Base-by-base conservation (phyloP, 768 basidiomycete species). In the Clavulina sp. region DNA sequence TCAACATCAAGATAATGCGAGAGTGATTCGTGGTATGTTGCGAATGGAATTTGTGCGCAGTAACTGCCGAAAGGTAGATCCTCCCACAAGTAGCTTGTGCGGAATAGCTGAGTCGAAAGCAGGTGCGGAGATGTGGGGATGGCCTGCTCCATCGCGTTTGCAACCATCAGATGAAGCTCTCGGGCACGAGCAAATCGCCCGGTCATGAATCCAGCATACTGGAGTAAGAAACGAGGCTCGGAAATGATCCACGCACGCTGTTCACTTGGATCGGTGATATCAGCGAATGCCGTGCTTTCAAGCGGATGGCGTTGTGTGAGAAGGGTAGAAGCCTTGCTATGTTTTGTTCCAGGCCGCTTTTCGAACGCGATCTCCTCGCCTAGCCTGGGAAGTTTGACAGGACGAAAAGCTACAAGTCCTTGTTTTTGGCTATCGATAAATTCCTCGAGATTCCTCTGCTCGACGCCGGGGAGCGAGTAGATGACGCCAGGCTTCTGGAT, bases 171-270 rank as follows among this genome's bases (percentile, higher is more conserved):
- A 59, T 88, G 83, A 1, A 86, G 65, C 53, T 75, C 70, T 26
- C 77, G 74, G 18, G 76, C 74, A 41, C 88, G 73, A 1, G 77
- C 66, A 29, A 73, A 71, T 58, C 77, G 78, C 13, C 81, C 85
- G 13, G 75, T 68, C 41, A 81, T 72, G 63, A 74, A 86, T 13
- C 86, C 88, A 60, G 84, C 84, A 28, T 76, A 57, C 57, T 88
- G 84, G 2, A 76, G 72, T n/a, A 81, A 60, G 2, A 83, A 80
- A 26, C 75, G 75, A 43, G 74, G 71, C 60, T 92, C 84, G 2
- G 73, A 71, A n/a, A 84, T 64, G 52, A 88, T 68, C 30, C 76
- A 70, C 21, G 78, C 73, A 31, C 75, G 58, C 4, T 58, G 53
- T 2, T 46, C 46, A 4, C 48, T 52, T 5, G 50, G 54, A 7